A percentile compares a stretch with the other conserved stretches of the same genome.
phyloP scores from a whole-genome alignment of 768 basidiomycete genomes.

The Russula vinacea region DNA sequence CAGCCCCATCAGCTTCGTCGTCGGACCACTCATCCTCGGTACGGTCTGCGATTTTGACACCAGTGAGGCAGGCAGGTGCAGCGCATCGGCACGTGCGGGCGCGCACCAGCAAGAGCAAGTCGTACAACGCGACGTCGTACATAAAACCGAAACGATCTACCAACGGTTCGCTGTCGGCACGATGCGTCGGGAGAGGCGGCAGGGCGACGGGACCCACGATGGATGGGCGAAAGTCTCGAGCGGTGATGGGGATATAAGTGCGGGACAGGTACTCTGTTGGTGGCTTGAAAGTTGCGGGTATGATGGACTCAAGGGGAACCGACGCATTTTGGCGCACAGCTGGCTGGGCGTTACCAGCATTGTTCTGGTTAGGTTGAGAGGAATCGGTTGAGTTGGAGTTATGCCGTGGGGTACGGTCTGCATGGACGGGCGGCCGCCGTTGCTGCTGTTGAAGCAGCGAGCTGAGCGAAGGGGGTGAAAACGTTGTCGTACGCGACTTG shows the following conservation, averaged over 20 bases:
- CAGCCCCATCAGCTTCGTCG: conserved; percentile 53
- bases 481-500: conserved; percentile 41
- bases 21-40: conserved; percentile 78
- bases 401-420: conserved; percentile 30
- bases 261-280: conserved; percentile 81
- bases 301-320: conserved; percentile 79
- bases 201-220: conserved; percentile 60
- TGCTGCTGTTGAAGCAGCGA: conserved; percentile 54
- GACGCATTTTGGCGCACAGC: conserved; percentile 38
- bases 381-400: conserved; percentile 14
- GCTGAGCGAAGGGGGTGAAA: conserved; percentile 59
- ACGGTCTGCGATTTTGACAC: conserved; percentile 82
- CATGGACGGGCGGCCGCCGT: conserved; percentile 40
- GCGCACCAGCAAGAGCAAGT: conserved; percentile 69
- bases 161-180: conserved; percentile 55
- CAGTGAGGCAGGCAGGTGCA: conserved; percentile 82
- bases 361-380: conserved; percentile 17
- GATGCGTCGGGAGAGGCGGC: conserved; percentile 50
- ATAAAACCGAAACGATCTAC: conserved; percentile 91
- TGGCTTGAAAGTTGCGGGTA: conserved; percentile 74
- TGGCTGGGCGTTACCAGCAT: conserved; percentile 31
- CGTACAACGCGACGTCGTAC: conserved; percentile 81
- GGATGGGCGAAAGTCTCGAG: conserved; percentile 70
- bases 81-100: conserved; percentile 69
- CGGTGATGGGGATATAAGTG: conserved; percentile 67